Conservation (phyloP, 2,329 filamentous ascomycete species). For the Pseudofabraea citricarpa region DNA sequence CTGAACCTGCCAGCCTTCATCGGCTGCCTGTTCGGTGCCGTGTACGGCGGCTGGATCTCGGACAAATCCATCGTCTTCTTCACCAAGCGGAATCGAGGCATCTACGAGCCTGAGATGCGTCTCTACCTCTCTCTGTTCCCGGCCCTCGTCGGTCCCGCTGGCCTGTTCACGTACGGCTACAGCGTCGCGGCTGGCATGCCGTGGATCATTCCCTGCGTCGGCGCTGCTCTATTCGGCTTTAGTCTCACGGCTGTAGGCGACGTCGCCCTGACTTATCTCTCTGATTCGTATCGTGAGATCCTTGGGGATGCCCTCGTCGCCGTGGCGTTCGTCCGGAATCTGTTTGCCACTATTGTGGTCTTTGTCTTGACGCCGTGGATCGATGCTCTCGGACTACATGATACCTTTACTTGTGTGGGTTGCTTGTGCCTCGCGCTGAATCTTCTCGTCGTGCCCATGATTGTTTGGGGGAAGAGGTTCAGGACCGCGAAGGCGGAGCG, state of each 20-base stretch:
- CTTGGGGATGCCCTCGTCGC: neutral
- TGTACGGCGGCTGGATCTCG: constrained; percentile 29
- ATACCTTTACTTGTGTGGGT: neutral
- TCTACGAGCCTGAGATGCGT: constrained; percentile 37
- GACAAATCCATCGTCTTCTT: constrained; percentile 32
- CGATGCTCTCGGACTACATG: neutral
- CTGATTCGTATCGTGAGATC: constrained; percentile 7
- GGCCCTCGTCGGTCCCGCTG: constrained; percentile 4
- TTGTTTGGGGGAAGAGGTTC: neutral
- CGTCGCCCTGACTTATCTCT: constrained; percentile 7
- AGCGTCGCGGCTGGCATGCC: constrained; percentile 2
- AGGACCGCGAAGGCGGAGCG: neutral
- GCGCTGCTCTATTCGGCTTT: constrained; percentile 7
- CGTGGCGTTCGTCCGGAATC: neutral
- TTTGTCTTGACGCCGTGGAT: neutral
- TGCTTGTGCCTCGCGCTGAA: neutral
- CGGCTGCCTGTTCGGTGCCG: constrained; percentile 29
- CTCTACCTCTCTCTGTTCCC: neutral
- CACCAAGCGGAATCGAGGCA: constrained; percentile 31
- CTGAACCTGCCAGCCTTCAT: constrained; percentile 36
- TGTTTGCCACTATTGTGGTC: neutral
- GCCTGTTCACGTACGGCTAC: constrained; percentile 7
- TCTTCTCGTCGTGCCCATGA: neutral
- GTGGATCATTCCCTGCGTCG: constrained; percentile 10
- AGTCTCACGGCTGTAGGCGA: constrained; percentile 1